Evolutionary conservation across 2,329 filamentous ascomycete species (phyloP).

Genomic region (Grosmannia serpens): DNA sequence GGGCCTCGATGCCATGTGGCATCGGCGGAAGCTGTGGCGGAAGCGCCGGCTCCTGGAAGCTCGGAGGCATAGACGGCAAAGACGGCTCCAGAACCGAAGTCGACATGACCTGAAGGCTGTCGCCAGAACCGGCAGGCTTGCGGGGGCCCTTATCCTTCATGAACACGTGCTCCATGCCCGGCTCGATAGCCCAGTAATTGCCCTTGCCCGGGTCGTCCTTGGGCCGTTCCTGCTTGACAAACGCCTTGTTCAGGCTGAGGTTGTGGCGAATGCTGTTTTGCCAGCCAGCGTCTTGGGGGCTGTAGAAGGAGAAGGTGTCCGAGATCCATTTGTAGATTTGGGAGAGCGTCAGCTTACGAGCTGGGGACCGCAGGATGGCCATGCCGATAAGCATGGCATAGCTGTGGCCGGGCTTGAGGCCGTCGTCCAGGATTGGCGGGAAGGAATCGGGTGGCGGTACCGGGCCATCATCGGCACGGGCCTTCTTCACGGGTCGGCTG

Average conservation of each 20-base stretch:
- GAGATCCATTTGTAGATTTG: constrained; percentile 99
- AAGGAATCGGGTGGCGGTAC: constrained; percentile 70
- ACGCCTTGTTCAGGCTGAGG: constrained; percentile 90
- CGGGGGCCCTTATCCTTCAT: constrained; percentile 72
- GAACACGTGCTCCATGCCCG: constrained; percentile 82
- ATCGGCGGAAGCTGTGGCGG: constrained; percentile 30
- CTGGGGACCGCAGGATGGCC: constrained; percentile 81
- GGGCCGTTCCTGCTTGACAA: constrained; percentile 87
- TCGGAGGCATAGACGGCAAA: constrained; percentile 22
- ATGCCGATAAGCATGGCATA: constrained; percentile 94
- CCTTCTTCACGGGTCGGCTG: constrained; percentile 54
- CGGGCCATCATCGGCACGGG: constrained; percentile 43
- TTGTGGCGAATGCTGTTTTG: constrained; percentile 99
- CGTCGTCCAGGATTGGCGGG: constrained; percentile 71
- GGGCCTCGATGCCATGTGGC: constrained; percentile 15
- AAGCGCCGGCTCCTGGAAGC: constrained; percentile 34
- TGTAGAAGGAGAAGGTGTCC: constrained; percentile 86
- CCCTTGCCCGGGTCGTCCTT: constrained; percentile 97
- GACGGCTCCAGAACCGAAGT: constrained; percentile 38
- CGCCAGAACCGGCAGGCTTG: constrained; percentile 43
- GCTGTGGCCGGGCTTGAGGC: constrained; percentile 78
- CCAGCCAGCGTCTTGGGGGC: constrained; percentile 77
- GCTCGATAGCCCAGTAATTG: constrained; percentile 90
- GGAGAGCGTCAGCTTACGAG: constrained; percentile 73
- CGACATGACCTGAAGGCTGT: constrained; percentile 48